Evolutionary conservation across 495 filamentous ascomycete genomes (phyloP).

Genomic region (Chlorociboria aeruginascens): DNA sequence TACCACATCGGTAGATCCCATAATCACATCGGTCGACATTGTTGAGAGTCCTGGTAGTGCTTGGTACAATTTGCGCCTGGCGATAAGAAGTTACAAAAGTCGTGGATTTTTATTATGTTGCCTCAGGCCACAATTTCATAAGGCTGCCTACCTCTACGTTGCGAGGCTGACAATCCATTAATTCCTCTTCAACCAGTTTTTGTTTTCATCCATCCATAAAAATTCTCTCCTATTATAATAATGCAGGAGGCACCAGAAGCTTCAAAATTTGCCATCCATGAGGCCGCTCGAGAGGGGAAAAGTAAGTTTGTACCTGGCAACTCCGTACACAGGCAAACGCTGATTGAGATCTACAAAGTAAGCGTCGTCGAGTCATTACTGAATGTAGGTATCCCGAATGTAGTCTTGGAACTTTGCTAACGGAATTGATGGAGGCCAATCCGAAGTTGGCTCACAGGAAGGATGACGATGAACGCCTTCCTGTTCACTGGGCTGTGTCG

Average conservation of each 20-base stretch:
- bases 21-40: no score
- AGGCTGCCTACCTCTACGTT: not conserved
- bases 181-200: not conserved
- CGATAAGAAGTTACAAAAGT: not conserved
- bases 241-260: slow-evolving; percentile 20
- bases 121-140: no score
- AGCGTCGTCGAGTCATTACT: slow-evolving; percentile 63
- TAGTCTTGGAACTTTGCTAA: slow-evolving; percentile 2
- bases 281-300: slow-evolving; percentile 77
- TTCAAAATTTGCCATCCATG: slow-evolving; percentile 77
- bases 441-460: slow-evolving; percentile 60
- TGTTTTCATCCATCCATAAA: not conserved
- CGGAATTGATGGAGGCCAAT: slow-evolving; percentile 46
- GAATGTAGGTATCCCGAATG: slow-evolving; percentile 36
- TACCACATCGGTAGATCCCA: no score
- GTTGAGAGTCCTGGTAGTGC: not conserved
- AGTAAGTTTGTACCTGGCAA: slow-evolving; percentile 35
- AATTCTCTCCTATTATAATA: not conserved
- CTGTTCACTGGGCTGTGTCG: slow-evolving; percentile 91
- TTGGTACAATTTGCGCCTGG: not conserved
- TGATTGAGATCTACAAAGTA: slow-evolving; percentile 28
- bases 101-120: no score
- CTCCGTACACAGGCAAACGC: not conserved
- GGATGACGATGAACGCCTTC: slow-evolving; percentile 83
- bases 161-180: not conserved